These are phyloP conservation scores for Fraxinus baroniana DNA, from an alignment of 305 asterid genomes.

Conservation along the genomic window DNA sequence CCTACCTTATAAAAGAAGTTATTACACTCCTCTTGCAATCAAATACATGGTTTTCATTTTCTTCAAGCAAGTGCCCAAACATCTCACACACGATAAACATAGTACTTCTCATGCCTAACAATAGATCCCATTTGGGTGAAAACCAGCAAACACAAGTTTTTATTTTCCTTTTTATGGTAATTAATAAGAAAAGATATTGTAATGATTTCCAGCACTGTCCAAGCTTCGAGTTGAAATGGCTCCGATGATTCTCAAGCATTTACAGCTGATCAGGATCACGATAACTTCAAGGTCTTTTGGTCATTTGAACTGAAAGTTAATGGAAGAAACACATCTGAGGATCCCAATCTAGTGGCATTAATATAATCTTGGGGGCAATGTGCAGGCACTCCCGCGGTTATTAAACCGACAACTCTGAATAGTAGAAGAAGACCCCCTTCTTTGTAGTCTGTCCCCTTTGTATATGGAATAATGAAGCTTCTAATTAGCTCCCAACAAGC, in stretches of 20 bases:
- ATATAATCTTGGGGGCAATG: conserved; percentile 57
- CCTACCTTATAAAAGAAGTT: too few relatives aligned
- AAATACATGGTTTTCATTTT: too few relatives aligned
- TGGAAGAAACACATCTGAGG: conserved; percentile 25
- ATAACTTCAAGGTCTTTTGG: conserved; percentile 17
- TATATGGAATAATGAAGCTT: conserved; percentile 35
- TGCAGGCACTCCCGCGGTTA: conserved; percentile 48
- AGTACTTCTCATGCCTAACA: too few relatives aligned
- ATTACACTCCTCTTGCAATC: too few relatives aligned
- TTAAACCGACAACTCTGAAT: conserved; percentile 36
- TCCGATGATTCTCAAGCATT: not conserved
- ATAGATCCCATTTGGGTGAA: not conserved
- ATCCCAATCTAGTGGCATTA: conserved; percentile 47
- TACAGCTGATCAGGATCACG: not conserved
- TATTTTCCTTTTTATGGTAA: not conserved
- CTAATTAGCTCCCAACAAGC: conserved; percentile 53
- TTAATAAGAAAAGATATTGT: not conserved
- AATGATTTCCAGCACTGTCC: not conserved
- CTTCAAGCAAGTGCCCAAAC: too few relatives aligned
- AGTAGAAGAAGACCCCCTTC: conserved; percentile 40
- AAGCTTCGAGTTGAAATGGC: not conserved
- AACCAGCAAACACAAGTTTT: not conserved
- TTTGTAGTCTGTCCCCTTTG: conserved; percentile 34
- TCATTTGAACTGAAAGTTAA: not conserved
- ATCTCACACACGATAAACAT: too few relatives aligned